Evolutionary conservation across 805 yeast species (phyloP).

Genomic region (Saccharomyces eubayanus): DNA sequence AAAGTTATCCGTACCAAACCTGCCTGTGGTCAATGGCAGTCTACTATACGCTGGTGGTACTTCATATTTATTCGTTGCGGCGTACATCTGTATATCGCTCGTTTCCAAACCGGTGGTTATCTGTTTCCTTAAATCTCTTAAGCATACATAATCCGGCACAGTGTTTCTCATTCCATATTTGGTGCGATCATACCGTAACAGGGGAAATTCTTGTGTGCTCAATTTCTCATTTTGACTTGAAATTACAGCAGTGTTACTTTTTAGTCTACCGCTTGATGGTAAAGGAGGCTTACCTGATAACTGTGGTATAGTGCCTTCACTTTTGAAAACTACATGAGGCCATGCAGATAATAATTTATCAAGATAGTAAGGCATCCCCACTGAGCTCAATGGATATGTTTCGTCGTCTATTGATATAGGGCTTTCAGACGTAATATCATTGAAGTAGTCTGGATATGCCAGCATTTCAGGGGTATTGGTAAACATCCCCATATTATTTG

Average conservation of each 20-base stretch:
- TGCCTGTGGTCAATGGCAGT: constrained; percentile 71
- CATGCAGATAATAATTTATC: constrained; percentile 72
- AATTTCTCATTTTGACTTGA: constrained; percentile 3
- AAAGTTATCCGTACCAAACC: constrained; percentile 89
- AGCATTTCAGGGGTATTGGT: constrained; percentile 36
- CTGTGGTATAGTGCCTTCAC: constrained; percentile 52
- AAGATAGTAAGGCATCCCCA: constrained; percentile 84
- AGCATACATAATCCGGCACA: constrained; percentile 36
- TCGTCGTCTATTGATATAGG: constrained; percentile 36
- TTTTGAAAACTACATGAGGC: constrained; percentile 57
- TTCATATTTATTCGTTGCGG: constrained; percentile 28
- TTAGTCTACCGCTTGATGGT: constrained; percentile 6
- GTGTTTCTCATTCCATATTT: constrained; percentile 53
- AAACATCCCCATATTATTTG: constrained; percentile 12
- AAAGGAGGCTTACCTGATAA: constrained; percentile 37
- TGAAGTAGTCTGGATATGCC: constrained; percentile 46
- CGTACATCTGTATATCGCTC: constrained; percentile 17
- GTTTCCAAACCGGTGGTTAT: constrained; percentile 12
- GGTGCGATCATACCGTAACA: constrained; percentile 47
- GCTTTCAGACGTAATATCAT: constrained; percentile 27
- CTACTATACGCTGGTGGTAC: constrained; percentile 71
- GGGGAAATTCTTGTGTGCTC: constrained; percentile 31
- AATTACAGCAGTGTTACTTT: not conserved
- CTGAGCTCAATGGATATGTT: constrained; percentile 50
- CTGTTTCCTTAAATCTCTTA: constrained; percentile 25